phyloP scores from a whole-genome alignment of 805 yeast genomes.

The Candida boleticola region DNA sequence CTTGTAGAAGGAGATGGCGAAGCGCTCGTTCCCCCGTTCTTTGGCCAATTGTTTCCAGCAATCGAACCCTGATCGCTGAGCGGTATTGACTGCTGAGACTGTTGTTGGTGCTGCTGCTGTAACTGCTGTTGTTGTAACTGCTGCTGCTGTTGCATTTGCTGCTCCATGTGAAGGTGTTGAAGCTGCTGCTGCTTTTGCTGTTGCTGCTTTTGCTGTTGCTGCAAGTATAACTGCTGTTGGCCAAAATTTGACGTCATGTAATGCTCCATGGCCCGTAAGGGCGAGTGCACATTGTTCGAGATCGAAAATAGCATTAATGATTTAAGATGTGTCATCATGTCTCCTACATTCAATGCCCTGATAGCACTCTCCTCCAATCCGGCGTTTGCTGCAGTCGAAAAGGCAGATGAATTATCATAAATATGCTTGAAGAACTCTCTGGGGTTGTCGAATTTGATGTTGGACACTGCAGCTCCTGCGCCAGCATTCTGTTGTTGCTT shows the following conservation, averaged over 20 bases:
- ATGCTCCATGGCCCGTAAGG: conserved; percentile 52
- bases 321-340: conserved; percentile 70
- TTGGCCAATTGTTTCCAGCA: background rate
- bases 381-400: conserved; percentile 47
- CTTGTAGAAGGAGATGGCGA: background rate
- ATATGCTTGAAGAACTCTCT: conserved; percentile 21
- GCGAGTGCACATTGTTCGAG: conserved; percentile 47
- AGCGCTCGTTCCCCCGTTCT: background rate
- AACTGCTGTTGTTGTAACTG: background rate
- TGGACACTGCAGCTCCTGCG: background rate
- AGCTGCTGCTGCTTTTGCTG: conserved; percentile 1
- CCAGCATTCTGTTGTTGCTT: conserved; percentile 7
- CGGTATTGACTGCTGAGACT: background rate
- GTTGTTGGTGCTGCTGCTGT: background rate
- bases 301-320: conserved; percentile 61
- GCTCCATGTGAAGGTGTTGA: background rate
- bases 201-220: conserved; percentile 8
- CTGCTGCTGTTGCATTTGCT: conserved; percentile 1
- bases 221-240: conserved; percentile 15
- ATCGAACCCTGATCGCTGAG: background rate
- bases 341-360: conserved; percentile 72
- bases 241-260: conserved; percentile 26
- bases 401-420: conserved; percentile 37
- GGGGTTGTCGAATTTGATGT: conserved; percentile 1
- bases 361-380: conserved; percentile 68